Conservation (phyloP, 106 monocot genomes). For the Dactylorhiza incarnata region DNA sequence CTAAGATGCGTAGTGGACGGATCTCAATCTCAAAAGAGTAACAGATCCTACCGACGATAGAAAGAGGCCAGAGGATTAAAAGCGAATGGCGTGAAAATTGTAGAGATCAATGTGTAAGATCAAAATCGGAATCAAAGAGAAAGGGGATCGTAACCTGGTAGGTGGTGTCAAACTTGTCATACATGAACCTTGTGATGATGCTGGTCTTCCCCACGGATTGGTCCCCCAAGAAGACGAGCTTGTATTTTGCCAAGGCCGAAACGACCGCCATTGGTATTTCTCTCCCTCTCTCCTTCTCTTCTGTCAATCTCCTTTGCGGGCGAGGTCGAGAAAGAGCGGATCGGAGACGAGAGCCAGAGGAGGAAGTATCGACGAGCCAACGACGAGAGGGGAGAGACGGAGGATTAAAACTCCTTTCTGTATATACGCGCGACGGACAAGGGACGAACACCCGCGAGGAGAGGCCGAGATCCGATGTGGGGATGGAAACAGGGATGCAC, state of each 20-base stretch:
- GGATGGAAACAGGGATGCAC: no score
- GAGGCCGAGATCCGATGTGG: not conserved
- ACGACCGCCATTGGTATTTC: conserved; percentile 16
- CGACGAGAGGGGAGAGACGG: not conserved
- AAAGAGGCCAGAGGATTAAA: not conserved
- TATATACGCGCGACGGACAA: not conserved
- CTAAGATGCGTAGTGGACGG: not conserved
- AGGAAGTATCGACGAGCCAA: not conserved
- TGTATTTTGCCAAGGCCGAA: conserved; percentile 21
- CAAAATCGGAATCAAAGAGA: not conserved
- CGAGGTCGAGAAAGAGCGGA: not conserved
- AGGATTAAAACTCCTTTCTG: not conserved
- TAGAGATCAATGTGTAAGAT: not conserved
- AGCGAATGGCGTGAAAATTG: not conserved
- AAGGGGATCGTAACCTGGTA: conserved; percentile 12
- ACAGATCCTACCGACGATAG: not conserved
- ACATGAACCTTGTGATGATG: conserved; percentile 24
- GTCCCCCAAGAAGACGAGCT: conserved; percentile 23
- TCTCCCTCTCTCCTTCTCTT: conserved; percentile 4
- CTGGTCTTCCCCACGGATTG: conserved; percentile 24
- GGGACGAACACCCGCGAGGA: not conserved
- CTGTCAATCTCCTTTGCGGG: not conserved
- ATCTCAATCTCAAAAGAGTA: not conserved
- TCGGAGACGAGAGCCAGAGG: not conserved
- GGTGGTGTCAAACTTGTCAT: conserved; percentile 25